Conservation (phyloP, 148 eudicot genomes). For the Simmondsia chinensis region DNA sequence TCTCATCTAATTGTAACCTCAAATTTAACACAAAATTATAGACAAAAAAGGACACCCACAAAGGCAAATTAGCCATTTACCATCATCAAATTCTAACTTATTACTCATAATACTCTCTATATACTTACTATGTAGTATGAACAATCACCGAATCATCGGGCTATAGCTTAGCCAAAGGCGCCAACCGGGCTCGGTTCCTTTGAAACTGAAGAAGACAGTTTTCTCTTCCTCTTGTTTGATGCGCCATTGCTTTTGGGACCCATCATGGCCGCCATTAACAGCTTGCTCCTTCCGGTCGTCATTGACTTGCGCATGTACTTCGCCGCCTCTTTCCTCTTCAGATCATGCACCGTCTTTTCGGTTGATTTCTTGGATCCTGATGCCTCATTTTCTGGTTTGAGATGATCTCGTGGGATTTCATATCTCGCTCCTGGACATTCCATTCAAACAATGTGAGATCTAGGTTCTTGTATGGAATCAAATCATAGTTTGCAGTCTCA, state of each 20-base stretch:
- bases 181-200: too few relatives aligned
- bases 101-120: too few relatives aligned
- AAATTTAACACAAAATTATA: too few relatives aligned
- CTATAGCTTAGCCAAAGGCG: too few relatives aligned
- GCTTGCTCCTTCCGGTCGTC: slow-evolving; percentile 12
- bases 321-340: slow-evolving; percentile 35
- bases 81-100: too few relatives aligned
- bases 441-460: slow-evolving; percentile 8
- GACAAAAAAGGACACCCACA: too few relatives aligned
- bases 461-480: too few relatives aligned
- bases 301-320: slow-evolving; percentile 9
- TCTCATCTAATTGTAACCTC: too few relatives aligned
- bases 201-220: slow-evolving; percentile 1
- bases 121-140: too few relatives aligned
- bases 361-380: slow-evolving; percentile 28
- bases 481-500: too few relatives aligned
- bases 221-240: slow-evolving; percentile 14
- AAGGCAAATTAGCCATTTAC: too few relatives aligned
- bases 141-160: too few relatives aligned
- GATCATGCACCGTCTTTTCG: slow-evolving; percentile 24
- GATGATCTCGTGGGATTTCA: slow-evolving; percentile 20
- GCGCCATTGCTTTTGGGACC: neutral
- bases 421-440: slow-evolving; percentile 22
- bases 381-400: slow-evolving; percentile 13
- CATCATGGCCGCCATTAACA: slow-evolving; percentile 7